Evolutionary conservation across 208 protist species (phyloP).

Genomic region (Leishmania martiniquensis): DNA sequence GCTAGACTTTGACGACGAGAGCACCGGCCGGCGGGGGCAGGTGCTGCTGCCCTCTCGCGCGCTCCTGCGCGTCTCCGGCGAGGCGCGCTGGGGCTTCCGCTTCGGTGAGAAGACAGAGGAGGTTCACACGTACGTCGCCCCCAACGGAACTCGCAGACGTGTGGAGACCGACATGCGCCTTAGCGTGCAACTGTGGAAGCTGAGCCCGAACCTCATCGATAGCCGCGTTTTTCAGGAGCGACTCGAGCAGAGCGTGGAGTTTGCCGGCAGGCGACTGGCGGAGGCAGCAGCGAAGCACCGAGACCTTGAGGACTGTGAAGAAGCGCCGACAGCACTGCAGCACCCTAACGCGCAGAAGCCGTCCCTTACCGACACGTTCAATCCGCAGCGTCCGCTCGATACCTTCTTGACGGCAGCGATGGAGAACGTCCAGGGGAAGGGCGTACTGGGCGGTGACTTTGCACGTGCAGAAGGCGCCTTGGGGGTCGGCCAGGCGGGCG

Average conservation of each 20-base stretch:
- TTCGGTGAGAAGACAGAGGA: constrained; percentile 69
- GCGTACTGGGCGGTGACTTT: constrained; percentile 41
- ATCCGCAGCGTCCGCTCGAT: constrained; percentile 28
- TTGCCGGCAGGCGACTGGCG: constrained; percentile 28
- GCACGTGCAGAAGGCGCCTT: constrained; percentile 12
- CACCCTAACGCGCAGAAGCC: constrained; percentile 17
- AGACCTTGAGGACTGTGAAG: constrained; percentile 18
- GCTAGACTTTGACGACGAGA: constrained; percentile 84
- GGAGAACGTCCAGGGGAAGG: constrained; percentile 19
- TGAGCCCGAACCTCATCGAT: constrained; percentile 73
- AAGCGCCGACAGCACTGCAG: constrained; percentile 28
- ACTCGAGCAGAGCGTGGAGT: constrained; percentile 56
- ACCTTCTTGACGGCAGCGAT: constrained; percentile 16
- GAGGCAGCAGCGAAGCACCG: constrained; percentile 33
- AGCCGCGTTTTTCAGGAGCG: constrained; percentile 69
- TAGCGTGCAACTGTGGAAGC: constrained; percentile 82
- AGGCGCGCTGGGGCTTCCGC: constrained; percentile 86
- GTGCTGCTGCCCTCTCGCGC: constrained; percentile 71
- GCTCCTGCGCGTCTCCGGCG: constrained; percentile 74
- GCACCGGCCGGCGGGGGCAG: constrained; percentile 65
- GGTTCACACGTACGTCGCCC: constrained; percentile 49
- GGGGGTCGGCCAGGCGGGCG: not conserved
- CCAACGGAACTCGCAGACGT: constrained; percentile 28
- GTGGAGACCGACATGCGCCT: constrained; percentile 82
- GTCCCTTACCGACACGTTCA: constrained; percentile 2